Base-by-base conservation (phyloP, 805 yeast genomes). In the Kregervanrija fluxuum region DNA sequence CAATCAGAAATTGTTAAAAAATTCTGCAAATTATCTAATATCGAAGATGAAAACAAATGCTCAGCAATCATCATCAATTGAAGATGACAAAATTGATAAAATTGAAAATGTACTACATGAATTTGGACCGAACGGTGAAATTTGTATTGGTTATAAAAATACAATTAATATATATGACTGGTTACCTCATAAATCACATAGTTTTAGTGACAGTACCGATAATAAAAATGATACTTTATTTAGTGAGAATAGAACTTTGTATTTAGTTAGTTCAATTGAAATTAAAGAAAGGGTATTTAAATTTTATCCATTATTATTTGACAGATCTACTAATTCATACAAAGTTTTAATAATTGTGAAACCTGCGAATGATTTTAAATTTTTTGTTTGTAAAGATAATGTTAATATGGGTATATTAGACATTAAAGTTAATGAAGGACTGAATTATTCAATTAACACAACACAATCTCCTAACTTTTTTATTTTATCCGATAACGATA, bases 111-210 rank as follows among this genome's bases (percentile, higher is more conserved):
- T 22, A 5, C 28, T 22, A 2, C 8, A 22, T 22, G 8, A 22
- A 22, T 60, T 66, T 44, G 73, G 73, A 0, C n/a, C 44, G 8
- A 56, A 62, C 43, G 73, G 74, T 2, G 74, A 70, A 44, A 43
- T 70, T 0, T 51, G 67, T 15, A 33, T 63, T 2, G 62, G 56
- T 0, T 60, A 51, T 39, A 51, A 52, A 3, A 53, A 57, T 42
- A 35, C 52, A 1, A 52, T 70, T 12, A 67, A 68, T 41, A 57
- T 69, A 8, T 70, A 71, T 71, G 72, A 68, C 44, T 67, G 73
- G 73, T 28, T 46, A 2, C 66, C 65, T 2, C 22, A 40, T 31
- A 44, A 37, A 17, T 28, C 37, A 14, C 47, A 44, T n/a, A 57
- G 58, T 3, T 51, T 32, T 11, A 32, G 13, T 22, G 39, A 37